Evolutionary conservation across 805 yeast species (phyloP), one percentile per base, ranked within the genome.

Genomic region (Saccharomyces eubayanus): DNA sequence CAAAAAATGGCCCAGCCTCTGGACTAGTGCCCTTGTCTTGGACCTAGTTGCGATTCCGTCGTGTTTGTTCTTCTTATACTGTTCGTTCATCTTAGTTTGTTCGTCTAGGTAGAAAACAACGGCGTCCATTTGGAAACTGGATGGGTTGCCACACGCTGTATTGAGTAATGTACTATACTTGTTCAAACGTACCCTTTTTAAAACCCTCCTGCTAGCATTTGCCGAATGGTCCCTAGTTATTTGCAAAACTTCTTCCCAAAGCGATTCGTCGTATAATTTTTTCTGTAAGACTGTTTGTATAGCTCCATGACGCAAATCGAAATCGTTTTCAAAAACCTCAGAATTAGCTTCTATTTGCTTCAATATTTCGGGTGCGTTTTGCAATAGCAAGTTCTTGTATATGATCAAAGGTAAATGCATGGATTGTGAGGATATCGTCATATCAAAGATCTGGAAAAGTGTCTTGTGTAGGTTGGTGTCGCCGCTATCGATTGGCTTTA

Each of bases 381-480:
- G 63, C 1, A 79, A 46, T 28, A 88, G 61, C 5, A 84, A 67
- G 20, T 88, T 71, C 1, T 77, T 79, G 66, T 87, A 90, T 16
- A 89, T 63, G 57, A 85, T 83, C 10, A 88, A 62, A 5, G 81
- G 77, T 14, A 77, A 70, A 2, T 75, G 61, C 52, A 87, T 77
- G 0, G 87, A 80, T 51, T 76, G 76, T 48, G 80, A 71, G 20
- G 84, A 74, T 41, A 90, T 70, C 6, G 85, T 72, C 52, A 78
- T 79, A 65, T 89, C 96, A 80, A 94, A 88, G 2, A 92, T 68
- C 3, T 76, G 68, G 53, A 81, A 74, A 6, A 87, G 69, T 29
- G 80, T 78, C 8, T 54, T 53, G 49, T 51, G 48, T 5, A 11
- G 10, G 11, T 71, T 71, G 49, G 77, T 70, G 31, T 76, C 73